Conservation (phyloP, 2,329 filamentous ascomycete species). For the Arachnopeziza araneosa region DNA sequence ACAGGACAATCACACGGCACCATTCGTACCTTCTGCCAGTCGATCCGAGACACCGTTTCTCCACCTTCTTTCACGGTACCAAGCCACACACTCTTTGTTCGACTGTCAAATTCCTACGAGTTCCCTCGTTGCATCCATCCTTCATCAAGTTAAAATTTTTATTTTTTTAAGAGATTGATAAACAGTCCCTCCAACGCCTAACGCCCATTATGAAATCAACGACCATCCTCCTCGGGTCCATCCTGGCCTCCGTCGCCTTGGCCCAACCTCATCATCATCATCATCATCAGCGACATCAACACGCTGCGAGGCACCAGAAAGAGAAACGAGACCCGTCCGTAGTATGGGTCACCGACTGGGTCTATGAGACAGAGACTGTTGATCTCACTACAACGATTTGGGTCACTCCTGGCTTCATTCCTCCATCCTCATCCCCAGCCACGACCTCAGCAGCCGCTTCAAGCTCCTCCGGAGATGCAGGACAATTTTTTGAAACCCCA, state of each 20-base stretch:
- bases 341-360: slow-evolving; percentile 44
- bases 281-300: slow-evolving; percentile 22
- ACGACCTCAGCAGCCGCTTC: not conserved
- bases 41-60: not conserved
- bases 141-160: not conserved
- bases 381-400: slow-evolving; percentile 34
- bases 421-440: slow-evolving; percentile 7
- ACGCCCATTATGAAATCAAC: slow-evolving; percentile 30
- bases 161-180: no score
- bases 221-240: slow-evolving; percentile 25
- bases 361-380: slow-evolving; percentile 43
- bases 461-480: not conserved
- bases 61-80: not conserved
- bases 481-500: not conserved
- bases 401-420: slow-evolving; percentile 30
- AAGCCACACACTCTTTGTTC: not conserved
- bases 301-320: slow-evolving; percentile 20
- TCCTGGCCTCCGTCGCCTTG: slow-evolving; percentile 24
- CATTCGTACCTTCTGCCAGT: not conserved
- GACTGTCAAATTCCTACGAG: not conserved
- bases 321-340: slow-evolving; percentile 29
- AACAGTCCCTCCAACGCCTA: not conserved
- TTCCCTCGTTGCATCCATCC: not conserved
- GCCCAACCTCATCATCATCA: slow-evolving; percentile 33
- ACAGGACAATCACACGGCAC: not conserved